A percentile compares a stretch with the other conserved stretches of the same genome.
These are phyloP conservation scores for Skeletonema costatum DNA, from an alignment of 108 stramenopile species.

Conservation along the genomic window DNA sequence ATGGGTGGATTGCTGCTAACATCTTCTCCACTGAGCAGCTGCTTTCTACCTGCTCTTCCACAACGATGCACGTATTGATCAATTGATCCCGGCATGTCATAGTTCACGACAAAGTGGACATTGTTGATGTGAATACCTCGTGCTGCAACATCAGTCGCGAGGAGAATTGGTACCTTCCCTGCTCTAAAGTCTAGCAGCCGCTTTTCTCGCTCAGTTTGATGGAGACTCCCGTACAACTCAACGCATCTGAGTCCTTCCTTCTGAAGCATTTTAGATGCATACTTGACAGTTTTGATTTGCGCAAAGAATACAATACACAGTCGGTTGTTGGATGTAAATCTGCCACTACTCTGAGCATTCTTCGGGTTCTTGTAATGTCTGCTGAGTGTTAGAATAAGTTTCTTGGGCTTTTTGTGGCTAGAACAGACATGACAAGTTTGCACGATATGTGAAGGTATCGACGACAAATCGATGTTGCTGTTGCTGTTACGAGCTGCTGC, in stretches of 20 bases:
- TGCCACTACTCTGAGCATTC: slow-evolving; percentile 42
- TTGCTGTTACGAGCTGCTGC: slow-evolving; percentile 5
- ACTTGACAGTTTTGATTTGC: slow-evolving; percentile 70
- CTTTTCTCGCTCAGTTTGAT: slow-evolving; percentile 79
- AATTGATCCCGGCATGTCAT: slow-evolving; percentile 64
- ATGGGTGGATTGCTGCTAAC: slow-evolving; percentile 22
- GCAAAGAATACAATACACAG: slow-evolving; percentile 63
- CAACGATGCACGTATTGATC: slow-evolving; percentile 86
- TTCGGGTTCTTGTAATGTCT: slow-evolving; percentile 48
- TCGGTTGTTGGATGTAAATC: slow-evolving; percentile 44
- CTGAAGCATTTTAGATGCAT: slow-evolving; percentile 49
- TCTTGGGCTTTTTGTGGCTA: slow-evolving; percentile 84
- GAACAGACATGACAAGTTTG: slow-evolving; percentile 83
- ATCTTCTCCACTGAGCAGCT: slow-evolving; percentile 26
- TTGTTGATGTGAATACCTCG: slow-evolving; percentile 87
- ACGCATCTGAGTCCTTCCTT: slow-evolving; percentile 60
- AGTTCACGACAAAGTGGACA: slow-evolving; percentile 77
- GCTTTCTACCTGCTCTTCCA: slow-evolving; percentile 76
- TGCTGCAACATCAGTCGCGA: slow-evolving; percentile 81
- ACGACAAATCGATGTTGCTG: slow-evolving; percentile 41
- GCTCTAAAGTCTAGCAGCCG: slow-evolving; percentile 52
- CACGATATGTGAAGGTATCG: slow-evolving; percentile 75
- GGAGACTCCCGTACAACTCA: slow-evolving; percentile 59
- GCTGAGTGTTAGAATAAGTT: slow-evolving; percentile 67
- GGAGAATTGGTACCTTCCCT: slow-evolving; percentile 68